Conservation (phyloP, 2,329 filamentous ascomycete species). For the Beauveria brongniartii region DNA sequence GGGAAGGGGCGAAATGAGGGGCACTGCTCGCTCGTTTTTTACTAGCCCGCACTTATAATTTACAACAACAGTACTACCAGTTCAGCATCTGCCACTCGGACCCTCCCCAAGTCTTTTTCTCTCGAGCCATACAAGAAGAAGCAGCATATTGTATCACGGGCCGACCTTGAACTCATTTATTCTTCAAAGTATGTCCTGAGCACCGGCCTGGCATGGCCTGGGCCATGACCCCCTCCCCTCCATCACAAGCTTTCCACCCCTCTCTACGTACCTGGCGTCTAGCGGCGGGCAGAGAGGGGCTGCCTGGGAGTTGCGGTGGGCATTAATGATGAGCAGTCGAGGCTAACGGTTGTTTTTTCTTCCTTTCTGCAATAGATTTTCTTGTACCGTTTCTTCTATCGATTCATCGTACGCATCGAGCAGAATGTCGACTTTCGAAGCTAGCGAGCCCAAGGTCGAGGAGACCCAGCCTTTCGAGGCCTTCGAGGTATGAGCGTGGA, state of each 20-base stretch:
- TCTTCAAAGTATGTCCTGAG: neutral
- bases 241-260: slow-evolving; percentile 4
- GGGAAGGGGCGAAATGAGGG: slow-evolving; percentile 12
- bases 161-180: neutral
- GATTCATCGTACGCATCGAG: slow-evolving; percentile 11
- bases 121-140: neutral
- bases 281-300: neutral
- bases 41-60: slow-evolving; percentile 12
- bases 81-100: slow-evolving; percentile 7
- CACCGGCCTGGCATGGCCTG: neutral
- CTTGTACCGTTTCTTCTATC: neutral
- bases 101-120: neutral
- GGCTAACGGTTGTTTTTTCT: slow-evolving; percentile 1
- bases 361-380: slow-evolving; percentile 1
- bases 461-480: slow-evolving; percentile 32
- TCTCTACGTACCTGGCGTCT: neutral
- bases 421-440: slow-evolving; percentile 42
- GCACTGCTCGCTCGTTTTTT: slow-evolving; percentile 10
- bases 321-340: neutral
- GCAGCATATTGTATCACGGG: neutral
- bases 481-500: slow-evolving; percentile 19
- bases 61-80: slow-evolving; percentile 10
- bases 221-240: neutral
- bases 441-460: slow-evolving; percentile 47
- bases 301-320: slow-evolving; percentile 12